Base-by-base conservation (phyloP, 495 filamentous ascomycete genomes). In the Penicillium paradoxum region DNA sequence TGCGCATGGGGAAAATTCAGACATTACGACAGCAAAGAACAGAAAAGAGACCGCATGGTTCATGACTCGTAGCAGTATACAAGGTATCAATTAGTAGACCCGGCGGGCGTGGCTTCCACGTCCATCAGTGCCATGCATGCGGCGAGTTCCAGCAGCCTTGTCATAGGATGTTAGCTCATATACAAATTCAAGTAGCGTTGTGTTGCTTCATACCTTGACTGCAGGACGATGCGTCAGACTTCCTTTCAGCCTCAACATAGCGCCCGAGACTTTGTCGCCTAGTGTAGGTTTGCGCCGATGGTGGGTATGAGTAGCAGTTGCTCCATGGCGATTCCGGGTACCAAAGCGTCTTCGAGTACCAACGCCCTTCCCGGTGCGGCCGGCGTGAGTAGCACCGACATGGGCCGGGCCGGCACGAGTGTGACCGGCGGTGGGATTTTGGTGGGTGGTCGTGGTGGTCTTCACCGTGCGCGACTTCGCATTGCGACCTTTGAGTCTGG, bases 51-150 rank as follows among this genome's bases (percentile, higher is more conserved):
- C 15, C 18, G 4, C 5, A 10, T 27, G 4, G 13, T 43, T 51
- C 49, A 6, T 51, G 41, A 42, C 19, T 42, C 38, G n/a, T 51
- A 18, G 43, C 17, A 27, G 6, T 32, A 10, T 43, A 27, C 39
- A 36, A 29, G 38, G 39, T 53, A 32, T 30, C 19, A 36, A 17
- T 39, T 51, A 64, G 29, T 64, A 62, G 13, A 48, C 58, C 52
- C 51, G 80, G 34, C 65, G 60, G 53, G 22, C 22, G 44, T 51
- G 66, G 34, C 67, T 68, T 39, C 79, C 76, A 6, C 82, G 76
- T 13, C 85, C 85, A 66, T 88, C 86, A 30, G 85, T 88, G 13
- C 85, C 85, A 56, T 82, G 77, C 84, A 88, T 87, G 15, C 85
- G 70, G 30, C 84, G 73, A 21, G 85, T 86, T 10, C 86, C 85